Base-by-base conservation (phyloP, 768 basidiomycete genomes). In the Leucocoprinus sp. region DNA sequence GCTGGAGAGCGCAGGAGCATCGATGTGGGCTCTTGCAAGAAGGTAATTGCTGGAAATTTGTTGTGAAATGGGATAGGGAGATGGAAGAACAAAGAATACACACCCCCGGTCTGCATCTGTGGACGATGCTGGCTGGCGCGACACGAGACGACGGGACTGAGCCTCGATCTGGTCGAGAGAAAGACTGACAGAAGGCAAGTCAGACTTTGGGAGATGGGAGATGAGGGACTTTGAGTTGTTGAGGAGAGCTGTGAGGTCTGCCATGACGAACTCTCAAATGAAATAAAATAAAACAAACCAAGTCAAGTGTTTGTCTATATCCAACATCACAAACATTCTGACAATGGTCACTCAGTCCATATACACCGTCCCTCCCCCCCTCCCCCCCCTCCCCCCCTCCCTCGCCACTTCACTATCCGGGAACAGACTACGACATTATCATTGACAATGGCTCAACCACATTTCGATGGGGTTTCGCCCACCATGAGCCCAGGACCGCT, bases 161-260 rank as follows among this genome's bases (percentile, higher is more conserved):
- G 85, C 82, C 62, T 98, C 95, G 51, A 99, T 87, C 67, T 97
- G 91, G 62, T 95, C 93, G 24, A 98, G 75, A 1, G 91, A 89
- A 45, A 95, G 81, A 45, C 86, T 79, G 34, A 99, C 82, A 2
- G 85, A 76, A 8, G 95, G 95, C 1, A 98, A 69, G 55, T 96
- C 91, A 3, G 82, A 82, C 35, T 77, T 72, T 3, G 80, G 75
- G 22, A 92, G 66, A 60, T 92, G 87, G 0, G 83, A 79, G 8
- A 82, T 90, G 27, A 93, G 75, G 21, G 76, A 76, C 57, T 75
- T 79, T 7, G 84, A 84, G 21, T 80, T 76, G 37, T 76, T 76
- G 54, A 88, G 62, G 44, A 89, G 66, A n/a, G 84, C 71, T 27
- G 83, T 80, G 1, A 88, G 69, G 58, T 86, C 80, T 35, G 81